Base-by-base conservation (phyloP, 371 early-diverging fungal species). In the Enterocytospora artemiae region DNA sequence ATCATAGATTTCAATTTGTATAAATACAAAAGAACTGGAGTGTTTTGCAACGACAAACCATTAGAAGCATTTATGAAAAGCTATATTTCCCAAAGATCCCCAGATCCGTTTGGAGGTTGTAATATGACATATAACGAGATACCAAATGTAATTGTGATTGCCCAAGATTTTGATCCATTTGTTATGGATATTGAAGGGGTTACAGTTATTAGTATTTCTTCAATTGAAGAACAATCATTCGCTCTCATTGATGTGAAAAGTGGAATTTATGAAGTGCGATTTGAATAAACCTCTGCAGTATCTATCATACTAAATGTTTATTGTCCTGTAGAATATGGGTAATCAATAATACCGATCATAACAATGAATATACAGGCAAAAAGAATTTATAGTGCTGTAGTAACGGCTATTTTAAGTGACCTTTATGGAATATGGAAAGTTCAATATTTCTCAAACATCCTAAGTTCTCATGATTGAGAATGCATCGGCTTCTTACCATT, bases 21-120 rank as follows among this genome's bases (percentile, higher is more conserved):
- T 20, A 56, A 37, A 28, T 43, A 50, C 20, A 70, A 59, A 30
- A 55, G 37, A 32, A 18, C 20, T 14, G 71, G 71, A 22, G 22
- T 12, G 2, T 68, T 67, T 48, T 32, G 68, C 48, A 58, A 58
- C 18, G 56, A 32, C 3, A 41, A 65, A 14, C 57, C 60, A 16
- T 31, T 60, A 20, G 61, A 70, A 33, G 68, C 71, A 16, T 67
- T 70, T 58, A n/a, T 54, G 24, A 41, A 44, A 25, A 37, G 34
- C 0, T 33, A 53, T 44, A 22, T 65, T 16, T 70, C 71, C 22
- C 71, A 70, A 58, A 18, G 30, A 22, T 51, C 60, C 36, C 24
- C 53, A 9, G 50, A 68, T 49, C 69, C 69, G 31, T 68, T 68
- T 46, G 41, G 9, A 7, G 44, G 33, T n/a, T 20, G 50, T 16